phyloP scores from a whole-genome alignment of 106 monocot species.

The Iris macrosiphon region DNA sequence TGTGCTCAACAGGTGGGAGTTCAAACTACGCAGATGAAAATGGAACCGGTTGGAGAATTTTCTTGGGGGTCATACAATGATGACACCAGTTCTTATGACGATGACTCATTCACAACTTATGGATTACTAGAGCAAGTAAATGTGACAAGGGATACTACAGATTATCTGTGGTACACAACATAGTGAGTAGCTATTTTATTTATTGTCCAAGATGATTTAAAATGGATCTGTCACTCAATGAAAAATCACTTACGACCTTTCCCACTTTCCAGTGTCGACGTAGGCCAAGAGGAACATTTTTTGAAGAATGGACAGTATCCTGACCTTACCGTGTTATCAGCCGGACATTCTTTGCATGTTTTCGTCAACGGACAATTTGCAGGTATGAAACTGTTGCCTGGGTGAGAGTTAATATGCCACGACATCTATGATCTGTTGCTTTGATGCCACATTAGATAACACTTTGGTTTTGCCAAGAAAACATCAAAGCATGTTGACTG shows the following conservation, averaged over 20 bases:
- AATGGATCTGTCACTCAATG: not conserved
- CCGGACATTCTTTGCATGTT: conserved; percentile 30
- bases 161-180: conserved; percentile 68
- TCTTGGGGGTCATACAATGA: conserved; percentile 38
- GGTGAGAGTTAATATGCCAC: too few species aligned
- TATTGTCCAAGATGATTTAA: not conserved
- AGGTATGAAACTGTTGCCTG: not conserved
- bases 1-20: conserved; percentile 29
- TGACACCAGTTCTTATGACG: conserved; percentile 18
- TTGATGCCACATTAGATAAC: too few species aligned
- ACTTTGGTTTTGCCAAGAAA: too few species aligned
- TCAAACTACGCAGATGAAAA: conserved; percentile 44
- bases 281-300: conserved; percentile 24
- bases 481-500: too few species aligned
- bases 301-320: conserved; percentile 21
- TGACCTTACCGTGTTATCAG: conserved; percentile 21
- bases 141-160: conserved; percentile 52
- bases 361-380: conserved; percentile 21
- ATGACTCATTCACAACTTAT: conserved; percentile 31
- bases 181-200: conserved; percentile 25
- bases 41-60: conserved; percentile 31
- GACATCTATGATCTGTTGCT: too few species aligned
- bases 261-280: conserved; percentile 12
- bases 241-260: not conserved
- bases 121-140: conserved; percentile 56